A percentile compares a stretch with the other conserved stretches of the same genome.
These are phyloP conservation scores for Mallotus nudiflorus DNA, from an alignment of 345 rosid genomes.

Conservation along the genomic window DNA sequence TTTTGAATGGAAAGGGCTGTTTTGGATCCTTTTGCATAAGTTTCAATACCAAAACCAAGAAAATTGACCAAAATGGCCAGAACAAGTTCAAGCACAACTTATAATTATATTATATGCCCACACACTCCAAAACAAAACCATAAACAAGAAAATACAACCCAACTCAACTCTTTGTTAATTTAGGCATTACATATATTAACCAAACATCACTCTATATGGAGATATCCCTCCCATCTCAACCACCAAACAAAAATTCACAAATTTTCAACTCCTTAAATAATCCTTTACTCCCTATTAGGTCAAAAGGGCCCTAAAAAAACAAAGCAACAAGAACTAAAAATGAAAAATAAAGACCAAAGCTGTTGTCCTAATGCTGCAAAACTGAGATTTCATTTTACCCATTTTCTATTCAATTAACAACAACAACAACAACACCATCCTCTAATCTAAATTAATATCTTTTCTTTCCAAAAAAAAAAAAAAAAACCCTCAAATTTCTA, in stretches of 20 bases:
- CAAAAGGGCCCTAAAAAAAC: not conserved
- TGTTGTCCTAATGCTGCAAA: conserved; percentile 14
- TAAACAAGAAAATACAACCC: too few species aligned
- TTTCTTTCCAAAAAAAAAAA: not conserved
- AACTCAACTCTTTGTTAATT: too few species aligned
- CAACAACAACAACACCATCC: too few species aligned
- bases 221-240: too few species aligned
- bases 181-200: too few species aligned
- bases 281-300: not conserved
- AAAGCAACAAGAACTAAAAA: too few species aligned
- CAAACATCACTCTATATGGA: too few species aligned
- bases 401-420: not conserved
- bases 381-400: conserved; percentile 15
- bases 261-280: too few species aligned
- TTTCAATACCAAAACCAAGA: not conserved
- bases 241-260: not conserved
- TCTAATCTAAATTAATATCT: not conserved
- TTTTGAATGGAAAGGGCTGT: conserved; percentile 8
- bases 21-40: conserved; percentile 19
- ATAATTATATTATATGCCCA: not conserved
- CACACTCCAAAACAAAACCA: too few species aligned
- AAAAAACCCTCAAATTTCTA: too few species aligned
- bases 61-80: too few species aligned
- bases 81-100: too few species aligned
- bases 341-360: not conserved